Percentiles rank a stretch among this genome's conserved stretches.
Conservation (phyloP, 495 filamentous ascomycete species). For the Aspergillus bertholletiae region DNA sequence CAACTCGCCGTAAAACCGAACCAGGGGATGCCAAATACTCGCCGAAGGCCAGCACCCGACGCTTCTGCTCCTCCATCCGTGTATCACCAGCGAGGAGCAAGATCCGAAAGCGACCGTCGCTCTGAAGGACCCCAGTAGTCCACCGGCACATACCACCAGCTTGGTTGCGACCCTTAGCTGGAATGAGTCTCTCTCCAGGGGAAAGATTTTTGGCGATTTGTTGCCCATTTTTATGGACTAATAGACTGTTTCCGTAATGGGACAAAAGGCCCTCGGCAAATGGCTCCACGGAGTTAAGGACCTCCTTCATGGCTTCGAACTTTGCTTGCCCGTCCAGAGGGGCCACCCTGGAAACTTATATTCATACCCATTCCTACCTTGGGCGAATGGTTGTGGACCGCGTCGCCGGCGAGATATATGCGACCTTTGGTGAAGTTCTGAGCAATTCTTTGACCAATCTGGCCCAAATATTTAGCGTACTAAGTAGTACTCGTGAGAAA, state of each 20-base stretch:
- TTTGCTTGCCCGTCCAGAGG: constrained; percentile 18
- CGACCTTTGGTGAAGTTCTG: constrained; percentile 63
- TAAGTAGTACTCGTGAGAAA: no score
- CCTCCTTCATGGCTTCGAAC: constrained; percentile 22
- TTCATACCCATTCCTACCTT: background rate
- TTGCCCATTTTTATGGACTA: constrained; percentile 23
- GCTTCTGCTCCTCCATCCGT: constrained; percentile 31
- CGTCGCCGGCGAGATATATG: constrained; percentile 76
- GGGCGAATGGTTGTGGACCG: background rate
- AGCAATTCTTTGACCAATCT: constrained; percentile 63
- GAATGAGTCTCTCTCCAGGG: constrained; percentile 49
- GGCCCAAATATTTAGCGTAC: background rate
- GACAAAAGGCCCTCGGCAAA: constrained; percentile 38
- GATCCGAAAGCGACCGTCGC: constrained; percentile 57
- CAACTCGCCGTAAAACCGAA: constrained; percentile 34
- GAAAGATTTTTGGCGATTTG: constrained; percentile 31
- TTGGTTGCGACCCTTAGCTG: constrained; percentile 52
- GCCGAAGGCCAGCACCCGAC: constrained; percentile 45
- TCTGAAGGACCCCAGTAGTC: constrained; percentile 37
- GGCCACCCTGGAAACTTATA: constrained; percentile 32
- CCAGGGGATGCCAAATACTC: constrained; percentile 22
- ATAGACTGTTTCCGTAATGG: constrained; percentile 28
- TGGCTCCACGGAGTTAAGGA: constrained; percentile 21
- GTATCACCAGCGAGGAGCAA: constrained; percentile 64
- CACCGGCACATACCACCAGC: constrained; percentile 49